phyloP scores from a whole-genome alignment of 2,329 filamentous ascomycete species.

The Leptodontidium sp. region DNA sequence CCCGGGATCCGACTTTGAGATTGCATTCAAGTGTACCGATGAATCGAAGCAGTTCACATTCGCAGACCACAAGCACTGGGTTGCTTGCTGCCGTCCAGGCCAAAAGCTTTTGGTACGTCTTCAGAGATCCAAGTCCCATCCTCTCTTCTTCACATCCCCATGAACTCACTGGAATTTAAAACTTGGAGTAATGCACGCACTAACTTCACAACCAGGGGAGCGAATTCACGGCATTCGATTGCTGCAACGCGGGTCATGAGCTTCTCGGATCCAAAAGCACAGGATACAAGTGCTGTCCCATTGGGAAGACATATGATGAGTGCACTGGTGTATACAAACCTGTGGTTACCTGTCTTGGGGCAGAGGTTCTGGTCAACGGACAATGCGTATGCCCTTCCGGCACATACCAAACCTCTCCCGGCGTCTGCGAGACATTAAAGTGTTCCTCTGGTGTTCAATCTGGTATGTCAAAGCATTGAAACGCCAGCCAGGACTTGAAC shows the following conservation, averaged over 20 bases:
- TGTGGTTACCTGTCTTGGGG: neutral
- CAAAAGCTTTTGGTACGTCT: neutral
- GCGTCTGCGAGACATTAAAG: neutral
- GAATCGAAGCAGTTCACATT: slow-evolving; percentile 1
- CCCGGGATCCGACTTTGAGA: neutral
- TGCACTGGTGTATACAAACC: slow-evolving; percentile 3
- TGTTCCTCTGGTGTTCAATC: slow-evolving; percentile 1
- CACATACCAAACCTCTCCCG: neutral
- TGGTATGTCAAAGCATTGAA: neutral
- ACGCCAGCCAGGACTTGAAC: neutral
- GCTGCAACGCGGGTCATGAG: neutral
- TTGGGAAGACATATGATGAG: neutral
- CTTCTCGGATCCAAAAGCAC: neutral
- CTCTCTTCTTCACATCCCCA: no score
- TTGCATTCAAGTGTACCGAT: neutral
- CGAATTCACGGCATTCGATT: neutral
- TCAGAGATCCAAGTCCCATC: no score
- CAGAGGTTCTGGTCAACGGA: neutral
- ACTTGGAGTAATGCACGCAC: no score
- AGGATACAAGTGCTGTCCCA: neutral
- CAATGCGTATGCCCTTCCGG: neutral
- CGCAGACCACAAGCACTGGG: slow-evolving; percentile 4
- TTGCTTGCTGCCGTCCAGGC: neutral
- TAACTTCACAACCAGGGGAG: neutral
- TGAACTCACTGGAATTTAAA: no score